Evolutionary conservation across 306 rosid genomes (phyloP).

Genomic region (Acacia acuminata): DNA sequence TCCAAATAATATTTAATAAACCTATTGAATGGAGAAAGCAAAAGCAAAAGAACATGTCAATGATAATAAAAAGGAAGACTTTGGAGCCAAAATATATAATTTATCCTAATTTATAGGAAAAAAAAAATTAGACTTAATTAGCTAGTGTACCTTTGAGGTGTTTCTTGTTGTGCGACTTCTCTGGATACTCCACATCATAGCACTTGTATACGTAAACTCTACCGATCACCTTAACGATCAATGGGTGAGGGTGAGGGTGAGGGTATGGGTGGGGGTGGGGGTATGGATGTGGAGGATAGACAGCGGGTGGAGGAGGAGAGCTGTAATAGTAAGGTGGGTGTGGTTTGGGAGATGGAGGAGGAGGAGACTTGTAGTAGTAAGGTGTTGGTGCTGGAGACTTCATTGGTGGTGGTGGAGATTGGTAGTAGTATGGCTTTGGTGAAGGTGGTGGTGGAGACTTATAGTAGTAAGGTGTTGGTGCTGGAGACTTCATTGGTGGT

Average conservation of each 20-base stretch:
- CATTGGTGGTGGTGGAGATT: not conserved
- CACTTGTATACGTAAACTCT: slow-evolving; percentile 82
- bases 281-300: slow-evolving; percentile 43
- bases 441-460: slow-evolving; percentile 49
- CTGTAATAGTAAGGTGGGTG: slow-evolving; percentile 12
- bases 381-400: not conserved
- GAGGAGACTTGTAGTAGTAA: not conserved
- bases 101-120: not conserved
- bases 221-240: slow-evolving; percentile 87
- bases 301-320: slow-evolving; percentile 43
- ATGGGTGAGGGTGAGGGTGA: slow-evolving; percentile 54
- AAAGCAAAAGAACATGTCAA: not conserved
- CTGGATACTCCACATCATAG: slow-evolving; percentile 72
- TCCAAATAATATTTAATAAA: not conserved
- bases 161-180: slow-evolving; percentile 84
- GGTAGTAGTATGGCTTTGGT: slow-evolving; percentile 11
- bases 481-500: not conserved
- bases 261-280: slow-evolving; percentile 47
- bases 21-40: not conserved
- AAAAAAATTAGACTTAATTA: not conserved
- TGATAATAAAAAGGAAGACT: not conserved
- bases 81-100: not conserved
- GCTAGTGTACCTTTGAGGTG: slow-evolving; percentile 70
- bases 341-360: not conserved
- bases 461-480: slow-evolving; percentile 39